phyloP scores from a whole-genome alignment of 331 rosid species.

The Quercus tomentella region DNA sequence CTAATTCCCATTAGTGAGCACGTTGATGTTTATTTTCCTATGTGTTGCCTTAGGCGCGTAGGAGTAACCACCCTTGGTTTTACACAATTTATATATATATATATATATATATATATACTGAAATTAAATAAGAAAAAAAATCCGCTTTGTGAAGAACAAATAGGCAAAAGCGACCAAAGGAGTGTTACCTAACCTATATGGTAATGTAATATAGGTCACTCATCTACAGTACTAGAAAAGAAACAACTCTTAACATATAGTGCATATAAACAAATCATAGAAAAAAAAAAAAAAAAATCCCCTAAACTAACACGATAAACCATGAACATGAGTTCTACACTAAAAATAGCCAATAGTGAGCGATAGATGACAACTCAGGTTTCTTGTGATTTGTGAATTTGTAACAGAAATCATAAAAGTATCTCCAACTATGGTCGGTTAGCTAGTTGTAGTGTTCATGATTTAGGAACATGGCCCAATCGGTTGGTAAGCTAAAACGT shows the following conservation, averaged over 20 bases:
- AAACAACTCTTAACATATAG: too few relatives aligned
- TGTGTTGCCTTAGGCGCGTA: too few relatives aligned
- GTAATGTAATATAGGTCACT: neutral
- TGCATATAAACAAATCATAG: too few relatives aligned
- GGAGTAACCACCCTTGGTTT: too few relatives aligned
- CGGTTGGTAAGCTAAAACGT: too few relatives aligned
- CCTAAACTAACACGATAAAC: neutral
- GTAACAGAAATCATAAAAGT: neutral
- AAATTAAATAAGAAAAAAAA: neutral
- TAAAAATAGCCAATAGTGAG: neutral
- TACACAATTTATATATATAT: too few relatives aligned
- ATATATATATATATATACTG: too few relatives aligned
- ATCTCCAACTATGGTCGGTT: too few relatives aligned
- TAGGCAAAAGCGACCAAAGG: neutral
- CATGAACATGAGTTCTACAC: neutral
- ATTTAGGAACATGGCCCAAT: too few relatives aligned
- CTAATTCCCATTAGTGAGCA: too few relatives aligned
- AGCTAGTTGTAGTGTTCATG: too few relatives aligned
- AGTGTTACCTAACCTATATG: neutral
- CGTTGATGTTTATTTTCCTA: too few relatives aligned
- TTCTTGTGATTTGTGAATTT: neutral
- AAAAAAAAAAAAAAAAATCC: neutral
- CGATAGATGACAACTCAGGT: neutral
- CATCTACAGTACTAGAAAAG: neutral
- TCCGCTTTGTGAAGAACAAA: neutral